These are phyloP conservation scores for Graphiopsis chlorocephala DNA, from an alignment of 2,329 filamentous ascomycete genomes.

Conservation along the genomic window DNA sequence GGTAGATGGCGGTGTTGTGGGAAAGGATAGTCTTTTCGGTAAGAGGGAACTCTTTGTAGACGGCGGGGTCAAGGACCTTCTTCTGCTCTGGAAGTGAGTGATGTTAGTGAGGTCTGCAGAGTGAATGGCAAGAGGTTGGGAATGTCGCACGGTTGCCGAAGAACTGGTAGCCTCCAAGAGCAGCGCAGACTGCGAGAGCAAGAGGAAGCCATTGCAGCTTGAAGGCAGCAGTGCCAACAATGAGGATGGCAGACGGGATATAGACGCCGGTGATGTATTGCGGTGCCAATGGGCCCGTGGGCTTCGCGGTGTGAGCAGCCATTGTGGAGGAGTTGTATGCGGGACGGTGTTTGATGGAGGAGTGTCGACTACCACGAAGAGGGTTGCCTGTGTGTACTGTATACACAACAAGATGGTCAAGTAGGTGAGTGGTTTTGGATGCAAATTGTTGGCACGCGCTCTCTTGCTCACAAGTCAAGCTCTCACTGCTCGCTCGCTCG, in stretches of 20 bases:
- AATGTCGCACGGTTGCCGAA: conserved; percentile 60
- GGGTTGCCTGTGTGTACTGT: background rate
- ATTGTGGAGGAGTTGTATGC: background rate
- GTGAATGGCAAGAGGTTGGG: background rate
- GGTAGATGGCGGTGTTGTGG: conserved; percentile 99
- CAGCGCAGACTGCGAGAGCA: conserved; percentile 63
- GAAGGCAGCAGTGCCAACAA: conserved; percentile 72
- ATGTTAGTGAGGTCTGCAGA: conserved; percentile 11
- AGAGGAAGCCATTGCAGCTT: conserved; percentile 75
- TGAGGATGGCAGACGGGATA: conserved; percentile 74
- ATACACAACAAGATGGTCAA: background rate
- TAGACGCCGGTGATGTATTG: conserved; percentile 77
- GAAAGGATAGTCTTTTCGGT: conserved; percentile 93
- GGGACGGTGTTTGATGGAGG: background rate
- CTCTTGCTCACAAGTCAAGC: background rate
- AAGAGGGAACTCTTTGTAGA: conserved; percentile 89
- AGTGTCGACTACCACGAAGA: too few relatives aligned
- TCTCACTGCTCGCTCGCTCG: background rate
- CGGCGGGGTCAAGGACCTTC: conserved; percentile 80
- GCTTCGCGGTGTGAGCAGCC: conserved; percentile 23
- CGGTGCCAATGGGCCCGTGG: conserved; percentile 49
- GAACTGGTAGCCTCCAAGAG: conserved; percentile 70
- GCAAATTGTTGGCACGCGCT: background rate
- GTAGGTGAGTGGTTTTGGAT: background rate
- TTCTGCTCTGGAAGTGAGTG: conserved; percentile 59